Percentiles rank a stretch among this genome's conserved stretches.
Evolutionary conservation across 2,329 filamentous ascomycete genomes (phyloP).

Genomic region (Cladosporium sp.): DNA sequence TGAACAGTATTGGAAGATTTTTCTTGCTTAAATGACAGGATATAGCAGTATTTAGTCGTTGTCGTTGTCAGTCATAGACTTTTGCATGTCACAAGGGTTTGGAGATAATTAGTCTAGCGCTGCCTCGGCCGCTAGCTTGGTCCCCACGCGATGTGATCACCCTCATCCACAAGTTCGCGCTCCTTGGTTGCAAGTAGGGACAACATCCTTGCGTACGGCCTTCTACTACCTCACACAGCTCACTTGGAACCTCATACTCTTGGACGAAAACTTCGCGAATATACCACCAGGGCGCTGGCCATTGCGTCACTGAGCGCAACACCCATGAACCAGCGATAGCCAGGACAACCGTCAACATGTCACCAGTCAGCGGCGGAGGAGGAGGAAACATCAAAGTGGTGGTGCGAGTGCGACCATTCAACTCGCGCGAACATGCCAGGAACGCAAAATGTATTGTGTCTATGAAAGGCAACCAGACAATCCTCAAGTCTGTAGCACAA

Average conservation of each 20-base stretch:
- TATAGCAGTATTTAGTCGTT: neutral
- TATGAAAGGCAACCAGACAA: conserved; percentile 91
- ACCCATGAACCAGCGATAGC: conserved; percentile 23
- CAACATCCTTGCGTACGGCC: neutral
- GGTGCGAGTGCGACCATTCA: conserved; percentile 94
- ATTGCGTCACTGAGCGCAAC: neutral
- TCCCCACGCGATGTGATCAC: neutral
- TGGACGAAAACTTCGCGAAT: neutral
- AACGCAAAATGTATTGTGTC: conserved; percentile 94
- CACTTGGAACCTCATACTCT: neutral
- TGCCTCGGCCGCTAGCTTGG: neutral
- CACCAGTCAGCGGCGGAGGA: conserved; percentile 50
- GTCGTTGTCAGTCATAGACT: neutral
- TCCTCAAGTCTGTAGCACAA: conserved; percentile 69
- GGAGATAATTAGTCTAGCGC: neutral
- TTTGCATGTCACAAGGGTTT: neutral
- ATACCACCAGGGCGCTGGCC: neutral
- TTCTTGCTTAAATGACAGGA: neutral
- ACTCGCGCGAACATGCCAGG: conserved; percentile 79
- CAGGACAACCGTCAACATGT: conserved; percentile 17
- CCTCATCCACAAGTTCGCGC: neutral
- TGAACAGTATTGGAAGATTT: neutral
- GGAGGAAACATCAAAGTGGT: conserved; percentile 99
- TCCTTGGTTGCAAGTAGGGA: neutral
- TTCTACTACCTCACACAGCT: neutral